Evolutionary conservation across 495 filamentous ascomycete genomes (phyloP).

Genomic region (Penicillium ochrochloron): DNA sequence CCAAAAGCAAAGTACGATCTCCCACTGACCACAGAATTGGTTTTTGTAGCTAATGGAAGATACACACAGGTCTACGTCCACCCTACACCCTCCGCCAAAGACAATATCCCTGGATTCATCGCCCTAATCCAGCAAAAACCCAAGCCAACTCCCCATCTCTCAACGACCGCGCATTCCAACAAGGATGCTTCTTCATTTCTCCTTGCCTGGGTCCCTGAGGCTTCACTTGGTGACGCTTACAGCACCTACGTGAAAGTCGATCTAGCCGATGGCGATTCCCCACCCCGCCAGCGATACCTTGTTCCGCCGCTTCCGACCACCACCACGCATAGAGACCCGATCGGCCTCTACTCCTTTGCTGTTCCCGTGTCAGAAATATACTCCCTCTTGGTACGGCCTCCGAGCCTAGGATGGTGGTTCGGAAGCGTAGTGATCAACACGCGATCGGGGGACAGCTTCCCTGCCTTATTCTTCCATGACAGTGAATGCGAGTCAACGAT

Average conservation of each 20-base stretch:
- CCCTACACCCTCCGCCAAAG: conserved; percentile 87
- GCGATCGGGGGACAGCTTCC: conserved; percentile 85
- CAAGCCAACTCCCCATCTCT: conserved; percentile 19
- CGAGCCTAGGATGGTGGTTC: conserved; percentile 97
- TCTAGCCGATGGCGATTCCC: conserved; percentile 74
- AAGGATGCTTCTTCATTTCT: conserved; percentile 68
- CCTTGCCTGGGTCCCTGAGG: conserved; percentile 94
- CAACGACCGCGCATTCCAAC: conserved; percentile 55
- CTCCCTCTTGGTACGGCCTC: conserved; percentile 85
- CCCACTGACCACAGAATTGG: not conserved
- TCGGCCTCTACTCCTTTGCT: conserved; percentile 90
- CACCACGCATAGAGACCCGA: conserved; percentile 67
- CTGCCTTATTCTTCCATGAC: conserved; percentile 96
- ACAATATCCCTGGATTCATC: conserved; percentile 96
- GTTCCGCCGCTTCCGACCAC: conserved; percentile 86
- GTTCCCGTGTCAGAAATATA: conserved; percentile 90
- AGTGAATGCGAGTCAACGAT: conserved; percentile 96
- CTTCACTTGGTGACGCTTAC: conserved; percentile 81
- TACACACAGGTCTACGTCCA: conserved; percentile 86
- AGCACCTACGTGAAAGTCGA: conserved; percentile 95
- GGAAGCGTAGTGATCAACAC: conserved; percentile 93
- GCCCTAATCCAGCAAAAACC: conserved; percentile 92
- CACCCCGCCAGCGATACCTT: conserved; percentile 85
- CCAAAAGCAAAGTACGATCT: conserved; percentile 84
- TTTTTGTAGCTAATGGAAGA: conserved; percentile 3